Evolutionary conservation across 495 filamentous ascomycete genomes (phyloP), one percentile per base, ranked within the genome.

Genomic region (Penicillium chermesinum): DNA sequence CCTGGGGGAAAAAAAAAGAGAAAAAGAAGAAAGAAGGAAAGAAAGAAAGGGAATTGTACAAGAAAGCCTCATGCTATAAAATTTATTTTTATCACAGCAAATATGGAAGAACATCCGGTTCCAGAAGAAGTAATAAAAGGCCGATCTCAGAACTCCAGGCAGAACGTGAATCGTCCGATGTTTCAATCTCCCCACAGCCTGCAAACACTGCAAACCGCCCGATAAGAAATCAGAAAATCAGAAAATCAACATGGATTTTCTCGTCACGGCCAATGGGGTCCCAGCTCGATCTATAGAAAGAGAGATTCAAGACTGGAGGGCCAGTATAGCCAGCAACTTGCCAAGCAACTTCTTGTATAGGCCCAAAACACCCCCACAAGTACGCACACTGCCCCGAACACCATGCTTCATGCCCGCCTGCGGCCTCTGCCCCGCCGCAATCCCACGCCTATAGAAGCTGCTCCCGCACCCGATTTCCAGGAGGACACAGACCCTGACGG

Each of bases 381-480:
- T n/a, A n/a, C n/a, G n/a, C n/a, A n/a, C n/a, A n/a, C n/a, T n/a
- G n/a, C n/a, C n/a, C n/a, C n/a, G n/a, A n/a, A 5, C 41, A 37
- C 36, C 22, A 70, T 65, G 61, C 61, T 69, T 9, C 62, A 67
- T 16, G 57, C 58, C 30, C 64, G 65, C 25, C 38, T 72, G 13
- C 58, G 57, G 30, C 59, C 67, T 27, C 57, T 65, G 41, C 63
- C 61, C 50, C 66, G 56, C 49, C 61, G 44, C 44, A 43, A 52
- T 34, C 20, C 34, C 33, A 38, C 36, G 49, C 35, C 45, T 22
- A 21, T 34, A 34, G 10, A 52, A 15, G 44, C 56, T 14, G 39
- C 47, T 17, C 54, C 59, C 25, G 27, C 46, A 8, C 57, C 57
- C 9, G 52, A 58, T 13, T 44, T 54, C 36, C 2, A 55, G 30